Conservation (phyloP, 208 protist genomes). For the Leishmania mexicana region DNA sequence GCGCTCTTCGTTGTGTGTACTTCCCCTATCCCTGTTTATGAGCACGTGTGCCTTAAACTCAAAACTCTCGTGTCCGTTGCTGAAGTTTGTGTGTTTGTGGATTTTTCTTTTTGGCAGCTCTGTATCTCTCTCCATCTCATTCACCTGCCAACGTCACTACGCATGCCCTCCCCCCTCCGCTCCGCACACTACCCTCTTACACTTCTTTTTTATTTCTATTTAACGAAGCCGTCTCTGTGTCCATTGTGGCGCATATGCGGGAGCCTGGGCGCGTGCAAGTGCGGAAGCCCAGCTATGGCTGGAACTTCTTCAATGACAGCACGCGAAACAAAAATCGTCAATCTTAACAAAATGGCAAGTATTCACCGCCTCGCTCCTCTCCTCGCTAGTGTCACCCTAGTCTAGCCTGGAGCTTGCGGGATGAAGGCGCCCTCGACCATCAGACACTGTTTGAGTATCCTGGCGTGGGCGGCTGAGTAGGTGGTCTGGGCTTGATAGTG, state of each 20-base stretch:
- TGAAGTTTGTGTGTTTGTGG: background rate
- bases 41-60: background rate
- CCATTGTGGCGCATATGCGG: background rate
- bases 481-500: background rate
- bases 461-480: background rate
- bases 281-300: background rate
- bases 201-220: conserved; percentile 2
- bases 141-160: background rate
- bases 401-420: background rate
- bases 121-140: background rate
- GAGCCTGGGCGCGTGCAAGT: background rate
- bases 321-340: background rate
- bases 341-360: background rate
- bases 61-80: background rate
- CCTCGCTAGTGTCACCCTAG: background rate
- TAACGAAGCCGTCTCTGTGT: background rate
- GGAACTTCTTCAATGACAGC: background rate
- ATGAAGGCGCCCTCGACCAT: background rate
- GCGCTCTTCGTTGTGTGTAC: background rate
- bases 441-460: background rate
- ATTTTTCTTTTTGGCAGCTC: background rate
- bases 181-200: background rate
- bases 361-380: background rate
- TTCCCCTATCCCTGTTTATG: background rate
- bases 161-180: background rate